Evolutionary conservation across 495 filamentous ascomycete species (phyloP).

Genomic region (Daldinia loculata): DNA sequence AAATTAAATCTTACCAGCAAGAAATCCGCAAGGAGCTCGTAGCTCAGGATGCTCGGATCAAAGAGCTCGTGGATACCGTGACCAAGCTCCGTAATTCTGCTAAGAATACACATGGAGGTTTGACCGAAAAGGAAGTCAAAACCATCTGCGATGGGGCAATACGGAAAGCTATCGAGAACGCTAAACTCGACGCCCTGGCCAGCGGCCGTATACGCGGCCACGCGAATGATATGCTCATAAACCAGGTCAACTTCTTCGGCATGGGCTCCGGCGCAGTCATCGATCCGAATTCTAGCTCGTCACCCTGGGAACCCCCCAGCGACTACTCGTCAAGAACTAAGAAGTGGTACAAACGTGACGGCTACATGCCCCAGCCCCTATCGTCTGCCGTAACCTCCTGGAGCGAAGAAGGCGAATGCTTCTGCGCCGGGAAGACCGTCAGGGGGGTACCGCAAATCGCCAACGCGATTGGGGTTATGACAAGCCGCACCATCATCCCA

Average conservation of each 20-base stretch:
- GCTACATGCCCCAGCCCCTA: constrained; percentile 40
- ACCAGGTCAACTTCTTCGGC: constrained; percentile 54
- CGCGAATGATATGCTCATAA: constrained; percentile 42
- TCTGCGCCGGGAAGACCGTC: constrained; percentile 61
- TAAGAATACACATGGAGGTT: neutral
- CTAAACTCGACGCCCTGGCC: constrained; percentile 49
- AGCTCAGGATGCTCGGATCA: constrained; percentile 35
- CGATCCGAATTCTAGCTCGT: constrained; percentile 45
- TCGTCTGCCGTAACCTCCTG: constrained; percentile 62
- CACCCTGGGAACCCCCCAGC: constrained; percentile 30
- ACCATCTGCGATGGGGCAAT: constrained; percentile 43
- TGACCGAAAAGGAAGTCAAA: constrained; percentile 43
- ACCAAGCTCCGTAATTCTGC: constrained; percentile 12
- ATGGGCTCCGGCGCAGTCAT: constrained; percentile 49
- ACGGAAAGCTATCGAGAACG: constrained; percentile 45
- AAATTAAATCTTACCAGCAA: constrained; percentile 27
- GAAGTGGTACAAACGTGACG: constrained; percentile 37
- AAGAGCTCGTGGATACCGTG: constrained; percentile 13
- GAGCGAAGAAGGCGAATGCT: constrained; percentile 72
- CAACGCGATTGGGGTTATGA: constrained; percentile 58
- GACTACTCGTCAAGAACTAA: constrained; percentile 10
- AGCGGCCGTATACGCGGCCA: constrained; percentile 40
- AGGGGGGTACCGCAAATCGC: constrained; percentile 36
- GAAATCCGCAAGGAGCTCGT: constrained; percentile 43
- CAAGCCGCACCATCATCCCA: constrained; percentile 59